Base-by-base conservation (phyloP, 495 filamentous ascomycete species). In the Penicillium lagena region DNA sequence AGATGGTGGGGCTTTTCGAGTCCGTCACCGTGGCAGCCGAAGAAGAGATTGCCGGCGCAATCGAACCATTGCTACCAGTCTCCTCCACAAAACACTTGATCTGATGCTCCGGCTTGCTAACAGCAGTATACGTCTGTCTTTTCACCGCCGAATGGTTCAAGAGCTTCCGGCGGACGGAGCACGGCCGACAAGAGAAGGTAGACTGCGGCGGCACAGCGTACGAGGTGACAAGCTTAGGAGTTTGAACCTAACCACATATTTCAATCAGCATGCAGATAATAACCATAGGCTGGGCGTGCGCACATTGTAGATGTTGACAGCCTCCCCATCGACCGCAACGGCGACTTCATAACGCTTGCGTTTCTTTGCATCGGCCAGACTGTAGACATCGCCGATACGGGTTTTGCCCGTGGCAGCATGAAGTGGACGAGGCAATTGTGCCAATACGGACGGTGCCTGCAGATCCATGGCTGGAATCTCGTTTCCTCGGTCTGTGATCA, bases 251-350 rank as follows among this genome's bases (percentile, higher is more conserved):
- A 4, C 47, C n/a, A 22, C 2, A 22, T 3, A 4, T 22, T 22
- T 22, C 22, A 3, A 22, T 22, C 6, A 22, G 22, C 22, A 22
- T 4, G 22, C 2, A 6, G 22, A 0, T 4, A 22, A 22, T 4
- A 22, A 22, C 22, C 4, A 6, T 22, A 22, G 22, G 0, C 22
- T 33, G 49, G 41, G 12, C 12, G n/a, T 7, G 34, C 75, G 48
- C 66, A 98, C 91, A 75, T 96, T 85, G 68, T 96, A 96, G 38
- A 99, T 81, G 59, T 89, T 93, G 11, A 96, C 75, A 11, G 87
- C 84, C 58, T 96, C 89, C 43, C 90, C 89, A 67, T 99, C 89
- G 55, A 96, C 81, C 8, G 86, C 87, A 8, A 93, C 81, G 10
- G 78, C 86, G 42, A 97, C 65, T 64, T 99, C 94, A 54, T 78